Conservation (phyloP, 495 filamentous ascomycete species). For the Lindgomyces ingoldianus region DNA sequence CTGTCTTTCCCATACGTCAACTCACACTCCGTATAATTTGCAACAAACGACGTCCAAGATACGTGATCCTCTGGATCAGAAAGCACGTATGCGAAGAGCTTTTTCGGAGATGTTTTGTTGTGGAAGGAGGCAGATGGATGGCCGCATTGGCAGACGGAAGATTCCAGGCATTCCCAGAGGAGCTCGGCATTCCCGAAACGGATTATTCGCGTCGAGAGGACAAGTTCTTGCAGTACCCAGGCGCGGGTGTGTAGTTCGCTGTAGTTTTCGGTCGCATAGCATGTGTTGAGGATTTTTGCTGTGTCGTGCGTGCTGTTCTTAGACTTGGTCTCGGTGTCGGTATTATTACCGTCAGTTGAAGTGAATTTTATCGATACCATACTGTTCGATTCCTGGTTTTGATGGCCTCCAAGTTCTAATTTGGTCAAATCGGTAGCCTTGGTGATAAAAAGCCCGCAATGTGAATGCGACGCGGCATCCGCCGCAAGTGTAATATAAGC, state of each 20-base stretch:
- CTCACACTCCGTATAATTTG: background rate
- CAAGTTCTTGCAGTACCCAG: background rate
- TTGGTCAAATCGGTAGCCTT: too few species aligned
- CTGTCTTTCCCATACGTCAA: background rate
- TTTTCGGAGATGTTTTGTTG: background rate
- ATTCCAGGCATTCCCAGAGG: background rate
- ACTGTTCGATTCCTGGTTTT: background rate
- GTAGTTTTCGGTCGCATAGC: background rate
- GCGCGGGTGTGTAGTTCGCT: background rate
- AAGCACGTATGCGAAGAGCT: background rate
- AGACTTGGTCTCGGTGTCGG: too few species aligned
- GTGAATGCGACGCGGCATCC: background rate
- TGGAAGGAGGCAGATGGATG: background rate
- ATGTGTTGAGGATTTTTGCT: background rate
- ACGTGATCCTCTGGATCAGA: background rate
- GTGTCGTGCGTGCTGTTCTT: background rate
- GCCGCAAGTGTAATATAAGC: background rate
- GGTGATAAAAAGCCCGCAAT: background rate
- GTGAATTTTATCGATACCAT: background rate
- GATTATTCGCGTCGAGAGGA: background rate
- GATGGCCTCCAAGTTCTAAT: too few species aligned
- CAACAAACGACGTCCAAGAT: background rate
- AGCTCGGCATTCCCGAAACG: background rate
- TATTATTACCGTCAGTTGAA: background rate
- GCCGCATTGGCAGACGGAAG: too few species aligned